phyloP scores from a whole-genome alignment of 2,329 filamentous ascomycete genomes.

The Hypoxylon sp. region DNA sequence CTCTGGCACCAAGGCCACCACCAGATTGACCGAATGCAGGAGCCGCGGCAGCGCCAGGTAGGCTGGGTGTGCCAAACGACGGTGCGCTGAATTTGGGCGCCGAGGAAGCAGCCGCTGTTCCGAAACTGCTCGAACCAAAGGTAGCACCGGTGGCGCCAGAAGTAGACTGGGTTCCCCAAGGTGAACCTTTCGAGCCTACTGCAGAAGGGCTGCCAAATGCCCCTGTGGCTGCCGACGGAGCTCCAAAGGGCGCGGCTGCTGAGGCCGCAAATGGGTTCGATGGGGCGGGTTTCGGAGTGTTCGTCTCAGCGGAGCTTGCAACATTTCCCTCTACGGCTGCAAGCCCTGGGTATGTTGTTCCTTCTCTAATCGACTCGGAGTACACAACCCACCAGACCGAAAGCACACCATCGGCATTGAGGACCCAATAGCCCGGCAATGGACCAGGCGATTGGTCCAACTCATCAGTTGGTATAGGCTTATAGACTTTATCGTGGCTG shows the following conservation, averaged over 20 bases:
- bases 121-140: conserved; percentile 59
- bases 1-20: conserved; percentile 55
- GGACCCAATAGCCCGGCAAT: conserved; percentile 81
- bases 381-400: conserved; percentile 93
- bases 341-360: conserved; percentile 77
- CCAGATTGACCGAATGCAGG: conserved; percentile 63
- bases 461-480: conserved; percentile 80
- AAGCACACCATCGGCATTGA: conserved; percentile 90
- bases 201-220: conserved; percentile 59
- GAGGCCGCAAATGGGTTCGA: conserved; percentile 37
- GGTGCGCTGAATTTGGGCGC: conserved; percentile 60
- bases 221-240: conserved; percentile 48
- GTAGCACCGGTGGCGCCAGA: conserved; percentile 40
- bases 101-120: conserved; percentile 46
- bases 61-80: conserved; percentile 52
- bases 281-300: conserved; percentile 47
- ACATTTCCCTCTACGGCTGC: conserved; percentile 54
- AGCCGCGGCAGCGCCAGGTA: conserved; percentile 42
- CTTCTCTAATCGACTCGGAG: conserved; percentile 80
- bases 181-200: conserved; percentile 61
- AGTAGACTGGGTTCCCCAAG: conserved; percentile 55
- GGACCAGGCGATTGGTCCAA: conserved; percentile 81
- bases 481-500: conserved; percentile 76
- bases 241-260: conserved; percentile 53
- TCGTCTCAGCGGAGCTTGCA: conserved; percentile 43